Evolutionary conservation across 1,284 basidiomycete genomes (phyloP).

Genomic region (Hypsizygus ulmarius): DNA sequence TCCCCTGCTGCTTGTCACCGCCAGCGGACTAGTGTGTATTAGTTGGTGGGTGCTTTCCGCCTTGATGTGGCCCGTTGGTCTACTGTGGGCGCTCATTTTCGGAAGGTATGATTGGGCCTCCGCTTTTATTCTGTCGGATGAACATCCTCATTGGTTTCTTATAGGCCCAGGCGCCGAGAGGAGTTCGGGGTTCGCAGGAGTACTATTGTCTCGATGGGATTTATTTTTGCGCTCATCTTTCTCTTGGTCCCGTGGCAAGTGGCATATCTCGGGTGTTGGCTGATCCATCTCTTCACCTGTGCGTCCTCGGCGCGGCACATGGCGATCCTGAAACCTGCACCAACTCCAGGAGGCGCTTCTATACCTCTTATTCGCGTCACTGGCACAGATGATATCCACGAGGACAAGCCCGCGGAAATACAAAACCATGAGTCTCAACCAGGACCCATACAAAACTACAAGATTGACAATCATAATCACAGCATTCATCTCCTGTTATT

Average conservation of each 20-base stretch:
- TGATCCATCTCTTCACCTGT: conserved; percentile 72
- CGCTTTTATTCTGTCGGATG: conserved; percentile 2
- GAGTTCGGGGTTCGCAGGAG: conserved; percentile 41
- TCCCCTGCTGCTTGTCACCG: conserved; percentile 51
- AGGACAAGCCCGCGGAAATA: conserved; percentile 11
- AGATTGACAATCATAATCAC: conserved; percentile 44
- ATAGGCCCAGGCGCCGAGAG: conserved; percentile 30
- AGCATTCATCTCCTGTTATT: conserved; percentile 67
- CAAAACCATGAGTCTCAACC: conserved; percentile 11
- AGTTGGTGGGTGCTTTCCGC: conserved; percentile 53
- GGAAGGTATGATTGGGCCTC: conserved; percentile 37
- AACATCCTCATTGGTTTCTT: conserved; percentile 4
- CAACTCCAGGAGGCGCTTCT: conserved; percentile 18
- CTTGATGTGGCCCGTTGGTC: conserved; percentile 43
- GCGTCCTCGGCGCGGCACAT: conserved; percentile 31
- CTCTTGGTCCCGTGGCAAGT: conserved; percentile 88
- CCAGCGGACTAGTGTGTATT: conserved; percentile 57
- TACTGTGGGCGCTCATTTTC: conserved; percentile 30
- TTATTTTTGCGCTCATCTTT: conserved; percentile 67
- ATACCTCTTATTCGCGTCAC: conserved; percentile 19
- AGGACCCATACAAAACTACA: conserved; percentile 9
- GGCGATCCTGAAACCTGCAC: conserved; percentile 24
- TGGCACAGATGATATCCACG: conserved; percentile 13
- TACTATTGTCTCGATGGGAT: conserved; percentile 55
- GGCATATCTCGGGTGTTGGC: conserved; percentile 79